Evolutionary conservation across 495 filamentous ascomycete genomes (phyloP), one percentile per base, ranked within the genome.

Genomic region (Xanthoparmelia taractica): DNA sequence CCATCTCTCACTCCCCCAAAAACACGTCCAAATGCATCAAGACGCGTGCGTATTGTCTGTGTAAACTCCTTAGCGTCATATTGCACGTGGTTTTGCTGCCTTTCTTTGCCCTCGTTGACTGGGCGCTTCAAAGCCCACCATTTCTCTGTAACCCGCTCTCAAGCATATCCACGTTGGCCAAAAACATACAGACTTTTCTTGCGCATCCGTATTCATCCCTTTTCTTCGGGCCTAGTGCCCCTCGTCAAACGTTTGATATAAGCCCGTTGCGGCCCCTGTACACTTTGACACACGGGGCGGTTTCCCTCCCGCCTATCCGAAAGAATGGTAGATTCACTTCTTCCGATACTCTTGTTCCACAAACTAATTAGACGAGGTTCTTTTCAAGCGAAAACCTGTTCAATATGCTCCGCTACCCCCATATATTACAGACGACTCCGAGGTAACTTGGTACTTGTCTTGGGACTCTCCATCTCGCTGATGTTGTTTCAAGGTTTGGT

Each of bases 321-420:
- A 27, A 57, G 33, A 17, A 63, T 66, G 67, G 64, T 66, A 68
- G 27, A 25, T 15, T 58, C 23, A 48, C 27, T 29, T 45, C 37
- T 13, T 20, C 18, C 52, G n/a, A n/a, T 59, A 13, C 52, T 23
- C 17, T 6, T 8, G 40, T 4, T 29, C 27, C 27, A 52, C 7
- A 37, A 47, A 45, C 63, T 60, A 66, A 63, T 63, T 29, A 59
- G 45, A 13, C 37, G 66, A 97, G 94, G 94, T 97, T 63, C 82
- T 95, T 61, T 96, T 90, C 76, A 97, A 97, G 77, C 86, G 93
- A 67, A 98, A 97, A 75, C 92, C 92, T 60, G 92, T 98, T 68
- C 88, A 91, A 78, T 88, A 89, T 72, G 76, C 93, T 60, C 79
- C 86, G 59, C 79, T 78, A 61, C 89, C 90, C 1, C 77, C 83